These are phyloP conservation scores for Hypoxylon sp. DNA, from an alignment of 2,329 filamentous ascomycete species.

Conservation along the genomic window DNA sequence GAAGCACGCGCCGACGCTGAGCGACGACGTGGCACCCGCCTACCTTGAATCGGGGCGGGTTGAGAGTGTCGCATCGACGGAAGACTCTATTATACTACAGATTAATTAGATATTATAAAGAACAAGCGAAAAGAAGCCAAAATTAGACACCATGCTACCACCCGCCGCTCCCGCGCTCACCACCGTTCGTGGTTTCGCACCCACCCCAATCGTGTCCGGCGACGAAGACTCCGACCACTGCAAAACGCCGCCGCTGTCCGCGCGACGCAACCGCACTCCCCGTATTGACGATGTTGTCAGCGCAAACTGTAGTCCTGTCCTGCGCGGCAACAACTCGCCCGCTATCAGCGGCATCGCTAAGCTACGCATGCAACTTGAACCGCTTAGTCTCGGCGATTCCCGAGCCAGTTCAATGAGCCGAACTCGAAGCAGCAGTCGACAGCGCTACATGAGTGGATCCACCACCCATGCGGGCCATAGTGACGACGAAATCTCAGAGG, in stretches of 20 bases:
- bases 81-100: slow-evolving; percentile 29
- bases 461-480: slow-evolving; percentile 68
- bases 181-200: slow-evolving; percentile 70
- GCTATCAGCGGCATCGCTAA: slow-evolving; percentile 82
- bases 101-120: slow-evolving; percentile 25
- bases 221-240: slow-evolving; percentile 71
- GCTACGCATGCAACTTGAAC: slow-evolving; percentile 85
- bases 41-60: slow-evolving; percentile 59
- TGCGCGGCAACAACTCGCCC: slow-evolving; percentile 68
- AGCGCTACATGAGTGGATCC: slow-evolving; percentile 67
- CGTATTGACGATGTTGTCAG: slow-evolving; percentile 71
- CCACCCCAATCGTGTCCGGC: slow-evolving; percentile 68
- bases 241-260: slow-evolving; percentile 58
- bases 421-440: slow-evolving; percentile 68
- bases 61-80: slow-evolving; percentile 44
- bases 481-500: slow-evolving; percentile 79
- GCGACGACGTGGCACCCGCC: slow-evolving; percentile 69
- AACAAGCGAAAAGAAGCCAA: slow-evolving; percentile 13
- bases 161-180: slow-evolving; percentile 66
- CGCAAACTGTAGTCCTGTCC: slow-evolving; percentile 73
- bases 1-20: slow-evolving; percentile 71
- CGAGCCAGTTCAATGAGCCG: slow-evolving; percentile 71
- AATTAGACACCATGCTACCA: slow-evolving; percentile 60
- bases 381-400: slow-evolving; percentile 74
- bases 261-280: slow-evolving; percentile 58